phyloP scores from a whole-genome alignment of 1,139 yeast genomes.

The Candida sp. region DNA sequence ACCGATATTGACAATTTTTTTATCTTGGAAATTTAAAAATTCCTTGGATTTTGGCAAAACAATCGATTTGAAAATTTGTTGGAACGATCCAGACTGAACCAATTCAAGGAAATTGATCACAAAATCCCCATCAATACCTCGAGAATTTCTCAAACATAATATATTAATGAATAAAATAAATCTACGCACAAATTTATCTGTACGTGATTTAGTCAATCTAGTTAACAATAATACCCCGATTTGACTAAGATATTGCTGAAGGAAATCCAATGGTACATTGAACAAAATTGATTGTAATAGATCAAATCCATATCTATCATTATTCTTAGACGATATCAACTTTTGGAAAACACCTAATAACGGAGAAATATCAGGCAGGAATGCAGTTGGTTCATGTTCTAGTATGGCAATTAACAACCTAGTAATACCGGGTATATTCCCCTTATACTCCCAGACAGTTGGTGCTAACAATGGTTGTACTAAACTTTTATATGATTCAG shows the following conservation, averaged over 20 bases:
- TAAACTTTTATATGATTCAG: conserved; percentile 61
- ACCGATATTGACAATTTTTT: conserved; percentile 76
- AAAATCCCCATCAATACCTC: conserved; percentile 43
- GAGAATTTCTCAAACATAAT: conserved; percentile 8
- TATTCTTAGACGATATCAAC: conserved; percentile 76
- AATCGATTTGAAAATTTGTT: conserved; percentile 60
- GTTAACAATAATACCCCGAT: conserved; percentile 75
- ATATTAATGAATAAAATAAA: conserved; percentile 52
- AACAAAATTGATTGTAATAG: conserved; percentile 68
- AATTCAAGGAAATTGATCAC: conserved; percentile 55
- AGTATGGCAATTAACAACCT: conserved; percentile 74
- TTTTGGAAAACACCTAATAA: conserved; percentile 96
- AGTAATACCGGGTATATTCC: conserved; percentile 91
- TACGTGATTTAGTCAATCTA: conserved; percentile 74
- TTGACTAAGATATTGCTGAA: conserved; percentile 63
- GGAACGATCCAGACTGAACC: conserved; percentile 64
- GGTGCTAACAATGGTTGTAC: conserved; percentile 86
- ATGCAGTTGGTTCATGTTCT: conserved; percentile 53
- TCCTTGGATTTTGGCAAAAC: conserved; percentile 65
- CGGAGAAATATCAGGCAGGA: conserved; percentile 59
- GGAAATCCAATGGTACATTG: conserved; percentile 46
- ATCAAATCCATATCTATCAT: conserved; percentile 83
- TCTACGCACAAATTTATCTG: conserved; percentile 76
- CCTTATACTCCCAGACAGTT: conserved; percentile 85
- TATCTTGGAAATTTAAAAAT: conserved; percentile 67